phyloP scores from a whole-genome alignment of 176 grass and related monocot genomes.

The Microstegium vimineum region DNA sequence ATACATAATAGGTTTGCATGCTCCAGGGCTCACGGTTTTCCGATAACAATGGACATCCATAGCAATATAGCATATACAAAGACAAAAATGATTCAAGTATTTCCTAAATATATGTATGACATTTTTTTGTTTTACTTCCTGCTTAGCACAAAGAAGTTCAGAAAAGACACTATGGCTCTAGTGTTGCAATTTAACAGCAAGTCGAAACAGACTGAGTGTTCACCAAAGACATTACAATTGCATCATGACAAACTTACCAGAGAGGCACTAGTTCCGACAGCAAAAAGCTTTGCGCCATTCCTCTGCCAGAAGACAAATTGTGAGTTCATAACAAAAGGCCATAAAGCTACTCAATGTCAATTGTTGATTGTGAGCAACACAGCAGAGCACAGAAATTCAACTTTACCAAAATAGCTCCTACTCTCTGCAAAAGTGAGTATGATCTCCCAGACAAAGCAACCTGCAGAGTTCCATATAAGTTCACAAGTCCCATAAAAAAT shows the following conservation, averaged over 20 bases:
- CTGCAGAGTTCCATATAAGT: slow-evolving; percentile 40
- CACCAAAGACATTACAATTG: background rate
- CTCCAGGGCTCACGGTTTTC: background rate
- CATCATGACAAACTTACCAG: slow-evolving; percentile 56
- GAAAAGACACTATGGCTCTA: background rate
- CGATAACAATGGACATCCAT: background rate
- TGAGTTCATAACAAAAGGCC: slow-evolving; percentile 11
- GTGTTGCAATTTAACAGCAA: background rate
- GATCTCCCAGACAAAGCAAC: slow-evolving; percentile 89
- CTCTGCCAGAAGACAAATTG: slow-evolving; percentile 53
- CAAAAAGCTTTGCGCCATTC: slow-evolving; percentile 95
- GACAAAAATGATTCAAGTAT: background rate
- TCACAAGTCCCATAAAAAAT: slow-evolving; percentile 5
- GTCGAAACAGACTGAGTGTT: background rate
- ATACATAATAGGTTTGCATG: background rate
- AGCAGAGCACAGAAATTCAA: slow-evolving; percentile 18
- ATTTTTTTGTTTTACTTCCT: background rate
- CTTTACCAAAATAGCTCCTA: slow-evolving; percentile 93
- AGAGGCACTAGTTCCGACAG: slow-evolving; percentile 83
- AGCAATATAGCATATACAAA: background rate
- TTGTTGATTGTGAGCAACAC: slow-evolving; percentile 2
- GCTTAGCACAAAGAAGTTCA: background rate
- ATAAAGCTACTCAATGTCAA: slow-evolving; percentile 3
- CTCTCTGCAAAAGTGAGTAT: slow-evolving; percentile 83
- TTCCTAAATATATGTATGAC: background rate